Evolutionary conservation across 2,329 filamentous ascomycete species (phyloP).

Genomic region (Aureobasidium leucospermi): DNA sequence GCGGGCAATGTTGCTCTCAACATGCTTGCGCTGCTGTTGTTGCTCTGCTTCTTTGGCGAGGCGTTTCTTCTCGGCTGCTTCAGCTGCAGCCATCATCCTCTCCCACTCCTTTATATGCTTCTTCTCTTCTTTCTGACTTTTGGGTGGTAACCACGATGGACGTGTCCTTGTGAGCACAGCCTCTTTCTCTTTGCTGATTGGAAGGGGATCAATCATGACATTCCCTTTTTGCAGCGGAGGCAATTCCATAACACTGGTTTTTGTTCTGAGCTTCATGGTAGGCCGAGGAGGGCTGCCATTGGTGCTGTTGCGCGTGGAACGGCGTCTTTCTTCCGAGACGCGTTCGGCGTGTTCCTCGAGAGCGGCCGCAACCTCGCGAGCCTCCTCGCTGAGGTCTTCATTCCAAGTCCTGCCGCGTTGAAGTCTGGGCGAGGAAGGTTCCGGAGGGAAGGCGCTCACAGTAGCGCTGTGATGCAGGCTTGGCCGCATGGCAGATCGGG

Average conservation of each 20-base stretch:
- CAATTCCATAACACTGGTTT: constrained; percentile 37
- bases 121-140: constrained; percentile 83
- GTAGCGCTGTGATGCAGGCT: constrained; percentile 27
- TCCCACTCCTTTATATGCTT: constrained; percentile 81
- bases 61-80: constrained; percentile 49
- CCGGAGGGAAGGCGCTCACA: constrained; percentile 20
- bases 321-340: constrained; percentile 3
- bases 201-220: constrained; percentile 77
- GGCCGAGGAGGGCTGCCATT: constrained; percentile 24
- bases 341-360: constrained; percentile 67
- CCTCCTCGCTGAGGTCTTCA: constrained; percentile 62
- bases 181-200: constrained; percentile 80
- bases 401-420: constrained; percentile 63
- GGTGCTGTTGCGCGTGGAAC: constrained; percentile 17
- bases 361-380: constrained; percentile 67
- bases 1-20: constrained; percentile 42
- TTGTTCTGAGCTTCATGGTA: constrained; percentile 20
- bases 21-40: constrained; percentile 44
- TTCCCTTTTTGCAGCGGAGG: constrained; percentile 65
- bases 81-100: constrained; percentile 64
- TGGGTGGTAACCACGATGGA: constrained; percentile 78
- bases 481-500: constrained; percentile 2
- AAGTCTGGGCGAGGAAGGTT: constrained; percentile 21
- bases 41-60: constrained; percentile 44
- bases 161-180: constrained; percentile 69